Conservation (phyloP, 2,329 filamentous ascomycete species). For the Penicillium frequentans region DNA sequence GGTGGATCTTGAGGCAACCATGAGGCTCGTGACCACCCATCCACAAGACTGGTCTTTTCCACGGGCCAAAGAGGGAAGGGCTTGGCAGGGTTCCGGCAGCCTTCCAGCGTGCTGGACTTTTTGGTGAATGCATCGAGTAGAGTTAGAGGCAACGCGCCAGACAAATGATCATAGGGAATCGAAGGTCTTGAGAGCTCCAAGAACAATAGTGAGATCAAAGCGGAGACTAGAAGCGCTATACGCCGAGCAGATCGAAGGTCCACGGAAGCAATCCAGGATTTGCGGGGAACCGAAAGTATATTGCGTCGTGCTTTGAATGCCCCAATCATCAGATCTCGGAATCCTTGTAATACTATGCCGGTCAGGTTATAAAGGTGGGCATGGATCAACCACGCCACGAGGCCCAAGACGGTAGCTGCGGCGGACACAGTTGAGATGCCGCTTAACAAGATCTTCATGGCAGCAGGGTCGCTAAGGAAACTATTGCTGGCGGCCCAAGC, state of each 20-base stretch:
- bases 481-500: conserved; percentile 38
- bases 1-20: conserved; percentile 33
- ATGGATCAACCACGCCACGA: conserved; percentile 29
- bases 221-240: conserved; percentile 14
- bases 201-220: conserved; percentile 29
- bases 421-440: conserved; percentile 32
- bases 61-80: conserved; percentile 28
- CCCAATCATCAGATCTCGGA: conserved; percentile 17
- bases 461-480: conserved; percentile 37
- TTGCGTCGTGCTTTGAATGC: conserved; percentile 18
- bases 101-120: conserved; percentile 19
- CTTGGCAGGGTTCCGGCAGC: conserved; percentile 23
- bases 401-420: conserved; percentile 26
- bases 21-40: conserved; percentile 26
- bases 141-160: conserved; percentile 36
- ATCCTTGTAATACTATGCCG: conserved; percentile 22
- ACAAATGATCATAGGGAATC: conserved; percentile 40
- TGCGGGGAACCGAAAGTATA: conserved; percentile 19
- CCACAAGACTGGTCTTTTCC: conserved; percentile 5
- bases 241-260: conserved; percentile 22
- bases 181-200: conserved; percentile 29
- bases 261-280: conserved; percentile 17
- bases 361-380: conserved; percentile 30
- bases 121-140: conserved; percentile 32
- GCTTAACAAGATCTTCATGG: conserved; percentile 39